These are phyloP conservation scores for Stenogyne calaminthoides DNA, from an alignment of 305 asterid species.

Conservation along the genomic window DNA sequence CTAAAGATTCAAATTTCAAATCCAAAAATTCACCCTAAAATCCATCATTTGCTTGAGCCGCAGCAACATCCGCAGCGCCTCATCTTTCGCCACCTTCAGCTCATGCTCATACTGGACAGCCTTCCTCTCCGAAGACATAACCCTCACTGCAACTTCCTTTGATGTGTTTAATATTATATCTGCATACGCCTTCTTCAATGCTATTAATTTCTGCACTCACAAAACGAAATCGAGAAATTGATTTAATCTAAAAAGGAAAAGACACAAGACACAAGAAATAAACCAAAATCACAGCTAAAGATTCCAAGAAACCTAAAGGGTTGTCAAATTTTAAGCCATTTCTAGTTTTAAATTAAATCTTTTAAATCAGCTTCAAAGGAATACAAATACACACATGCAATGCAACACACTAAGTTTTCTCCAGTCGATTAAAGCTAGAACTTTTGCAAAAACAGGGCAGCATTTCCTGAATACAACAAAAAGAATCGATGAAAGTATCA, in stretches of 20 bases:
- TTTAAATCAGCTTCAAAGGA: background rate
- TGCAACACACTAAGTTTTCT: background rate
- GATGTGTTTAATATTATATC: constrained; percentile 77
- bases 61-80: constrained; percentile 72
- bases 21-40: constrained; percentile 55
- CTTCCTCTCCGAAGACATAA: constrained; percentile 70
- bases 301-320: background rate
- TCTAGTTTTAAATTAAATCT: background rate
- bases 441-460: constrained; percentile 9
- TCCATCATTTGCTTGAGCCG: constrained; percentile 88
- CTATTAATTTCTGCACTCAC: constrained; percentile 58
- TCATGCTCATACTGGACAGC: constrained; percentile 66
- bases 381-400: background rate
- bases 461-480: constrained; percentile 14
- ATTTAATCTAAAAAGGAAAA: background rate
- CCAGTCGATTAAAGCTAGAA: background rate
- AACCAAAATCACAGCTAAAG: background rate
- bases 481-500: background rate
- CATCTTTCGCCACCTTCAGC: constrained; percentile 71
- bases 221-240: constrained; percentile 23
- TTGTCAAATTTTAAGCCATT: constrained; percentile 17
- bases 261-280: constrained; percentile 16
- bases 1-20: constrained; percentile 16
- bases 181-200: constrained; percentile 75
- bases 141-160: constrained; percentile 83